Percentiles rank a stretch among this genome's conserved stretches.
phyloP scores from a whole-genome alignment of 139 green algal species.

The Chlamydomonas schloesseri region DNA sequence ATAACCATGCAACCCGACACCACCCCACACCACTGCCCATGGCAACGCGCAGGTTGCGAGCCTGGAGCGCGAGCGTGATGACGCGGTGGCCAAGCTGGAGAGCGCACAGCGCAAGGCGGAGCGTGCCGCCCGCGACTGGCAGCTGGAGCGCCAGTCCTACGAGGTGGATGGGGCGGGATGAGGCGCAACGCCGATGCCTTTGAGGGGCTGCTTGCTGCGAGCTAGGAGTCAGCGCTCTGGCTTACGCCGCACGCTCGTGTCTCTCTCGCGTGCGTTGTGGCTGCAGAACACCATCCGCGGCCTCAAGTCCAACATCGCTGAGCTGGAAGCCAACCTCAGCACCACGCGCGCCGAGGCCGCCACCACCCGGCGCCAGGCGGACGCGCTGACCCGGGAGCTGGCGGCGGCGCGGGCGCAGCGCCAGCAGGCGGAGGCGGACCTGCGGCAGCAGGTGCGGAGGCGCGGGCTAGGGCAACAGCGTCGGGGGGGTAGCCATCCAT shows the following conservation, averaged over 20 bases:
- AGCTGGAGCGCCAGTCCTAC: conserved; percentile 56
- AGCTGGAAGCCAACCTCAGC: conserved; percentile 23
- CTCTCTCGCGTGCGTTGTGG: too few species aligned
- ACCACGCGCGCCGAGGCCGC: conserved; percentile 34
- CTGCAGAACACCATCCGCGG: conserved; percentile 39
- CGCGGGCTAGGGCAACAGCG: too few species aligned
- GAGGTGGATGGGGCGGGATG: conserved; percentile 20
- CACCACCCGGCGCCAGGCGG: conserved; percentile 31
- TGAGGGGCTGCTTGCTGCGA: too few species aligned
- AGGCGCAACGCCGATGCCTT: too few species aligned
- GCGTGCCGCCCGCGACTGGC: conserved; percentile 47
- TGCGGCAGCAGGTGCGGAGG: conserved; percentile 53
- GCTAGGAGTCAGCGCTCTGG: too few species aligned
- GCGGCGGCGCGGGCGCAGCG: conserved; percentile 18
- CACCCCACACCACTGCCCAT: too few species aligned
- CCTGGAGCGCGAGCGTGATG: conserved; percentile 62
- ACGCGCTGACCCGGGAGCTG: conserved; percentile 46
- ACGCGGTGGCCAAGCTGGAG: conserved; percentile 60
- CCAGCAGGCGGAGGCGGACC: conserved; percentile 32
- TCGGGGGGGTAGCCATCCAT: too few species aligned
- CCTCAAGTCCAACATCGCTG: conserved; percentile 37
- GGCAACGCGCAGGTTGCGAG: conserved; percentile 7
- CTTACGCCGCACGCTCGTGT: too few species aligned
- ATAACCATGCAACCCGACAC: too few species aligned
- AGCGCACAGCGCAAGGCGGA: conserved; percentile 45